Conservation (phyloP, 192 early-diverging fungal species). For the Paraglomus occultum region DNA sequence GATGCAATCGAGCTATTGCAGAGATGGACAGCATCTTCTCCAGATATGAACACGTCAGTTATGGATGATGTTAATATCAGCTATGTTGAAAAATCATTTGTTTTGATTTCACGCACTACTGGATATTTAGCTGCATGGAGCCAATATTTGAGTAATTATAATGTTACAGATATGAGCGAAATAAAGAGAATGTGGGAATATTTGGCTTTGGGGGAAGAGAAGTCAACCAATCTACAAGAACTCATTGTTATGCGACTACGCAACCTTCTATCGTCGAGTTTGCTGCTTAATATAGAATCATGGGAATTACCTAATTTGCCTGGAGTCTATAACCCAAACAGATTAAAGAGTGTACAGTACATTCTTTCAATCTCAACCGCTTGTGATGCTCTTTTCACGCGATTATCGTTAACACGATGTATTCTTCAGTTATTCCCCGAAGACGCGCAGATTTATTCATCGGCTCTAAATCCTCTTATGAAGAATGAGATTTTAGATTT, state of each 20-base stretch:
- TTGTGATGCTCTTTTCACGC: background rate
- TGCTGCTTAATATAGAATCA: background rate
- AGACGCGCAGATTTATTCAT: too few relatives aligned
- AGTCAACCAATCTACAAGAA: background rate
- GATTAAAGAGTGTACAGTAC: too few relatives aligned
- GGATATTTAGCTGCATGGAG: conserved; percentile 22
- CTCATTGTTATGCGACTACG: background rate
- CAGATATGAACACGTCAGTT: background rate
- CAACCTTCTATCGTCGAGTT: background rate
- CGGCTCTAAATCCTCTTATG: too few relatives aligned
- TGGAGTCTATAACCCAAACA: conserved; percentile 12
- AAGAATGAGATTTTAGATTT: background rate
- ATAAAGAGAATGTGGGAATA: conserved; percentile 15
- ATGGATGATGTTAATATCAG: background rate
- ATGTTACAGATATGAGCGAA: conserved; percentile 17
- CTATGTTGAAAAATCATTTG: background rate
- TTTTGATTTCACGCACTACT: conserved; percentile 17
- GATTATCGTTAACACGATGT: background rate
- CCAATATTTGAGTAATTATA: conserved; percentile 16
- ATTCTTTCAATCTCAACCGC: background rate
- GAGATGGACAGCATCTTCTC: background rate
- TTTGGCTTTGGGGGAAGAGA: background rate
- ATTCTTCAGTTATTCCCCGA: too few relatives aligned
- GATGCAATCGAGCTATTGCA: conserved; percentile 17
- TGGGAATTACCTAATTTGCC: conserved; percentile 29